Conservation (phyloP, 1,284 basidiomycete species). For the Meripilus lineatus region DNA sequence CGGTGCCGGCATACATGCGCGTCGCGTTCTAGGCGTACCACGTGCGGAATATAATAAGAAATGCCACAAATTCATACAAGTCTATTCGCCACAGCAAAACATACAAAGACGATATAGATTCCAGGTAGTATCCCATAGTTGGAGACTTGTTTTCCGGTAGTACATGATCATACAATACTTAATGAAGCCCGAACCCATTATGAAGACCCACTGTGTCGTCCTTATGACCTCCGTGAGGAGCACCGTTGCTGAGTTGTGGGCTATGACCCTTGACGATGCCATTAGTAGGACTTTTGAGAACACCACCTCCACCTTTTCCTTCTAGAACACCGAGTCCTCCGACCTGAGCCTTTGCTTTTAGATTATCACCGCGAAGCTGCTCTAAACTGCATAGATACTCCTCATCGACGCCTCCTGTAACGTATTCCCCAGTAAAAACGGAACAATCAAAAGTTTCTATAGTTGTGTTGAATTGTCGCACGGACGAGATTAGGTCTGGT, state of each 20-base stretch:
- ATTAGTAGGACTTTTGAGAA: constrained; percentile 12
- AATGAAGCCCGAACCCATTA: constrained; percentile 46
- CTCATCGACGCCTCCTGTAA: constrained; percentile 94
- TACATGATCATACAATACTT: background rate
- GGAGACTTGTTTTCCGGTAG: no score
- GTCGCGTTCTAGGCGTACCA: no score
- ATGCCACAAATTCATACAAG: no score
- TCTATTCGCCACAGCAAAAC: no score
- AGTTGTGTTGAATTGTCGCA: constrained; percentile 79
- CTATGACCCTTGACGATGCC: no score
- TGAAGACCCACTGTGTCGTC: constrained; percentile 77
- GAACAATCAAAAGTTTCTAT: constrained; percentile 92
- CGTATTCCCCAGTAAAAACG: constrained; percentile 96
- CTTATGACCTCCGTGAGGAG: no score
- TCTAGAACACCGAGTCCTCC: constrained; percentile 31
- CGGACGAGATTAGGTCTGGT: constrained; percentile 84
- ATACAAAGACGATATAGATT: no score
- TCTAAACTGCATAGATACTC: constrained; percentile 80
- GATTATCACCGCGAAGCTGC: constrained; percentile 79
- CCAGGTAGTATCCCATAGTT: no score
- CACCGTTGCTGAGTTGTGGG: no score
- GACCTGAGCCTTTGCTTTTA: constrained; percentile 44
- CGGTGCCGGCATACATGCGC: no score
- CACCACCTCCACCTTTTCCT: constrained; percentile 34
- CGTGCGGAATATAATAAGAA: no score